These are phyloP conservation scores for Alternaria hordeiaustralica DNA, from an alignment of 2,329 filamentous ascomycete species.

Conservation along the genomic window DNA sequence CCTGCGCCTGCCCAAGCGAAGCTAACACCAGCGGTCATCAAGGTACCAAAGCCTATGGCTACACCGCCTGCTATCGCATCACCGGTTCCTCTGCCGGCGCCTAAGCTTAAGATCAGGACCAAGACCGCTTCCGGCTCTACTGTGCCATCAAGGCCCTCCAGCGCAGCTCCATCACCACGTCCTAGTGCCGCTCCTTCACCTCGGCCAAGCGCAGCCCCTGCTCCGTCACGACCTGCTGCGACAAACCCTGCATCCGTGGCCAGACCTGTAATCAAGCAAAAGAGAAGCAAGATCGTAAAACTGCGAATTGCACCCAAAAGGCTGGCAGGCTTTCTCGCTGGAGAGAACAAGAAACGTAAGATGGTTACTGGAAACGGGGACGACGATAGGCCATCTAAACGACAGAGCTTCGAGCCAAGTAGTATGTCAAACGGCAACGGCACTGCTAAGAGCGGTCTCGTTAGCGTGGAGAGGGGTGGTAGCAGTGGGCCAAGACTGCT, in stretches of 20 bases:
- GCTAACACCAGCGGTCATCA: conserved; percentile 19
- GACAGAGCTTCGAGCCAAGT: conserved; percentile 36
- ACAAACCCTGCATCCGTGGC: conserved; percentile 7
- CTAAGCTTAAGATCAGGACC: conserved; percentile 39
- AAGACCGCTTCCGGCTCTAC: conserved; percentile 23
- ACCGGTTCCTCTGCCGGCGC: conserved; percentile 30
- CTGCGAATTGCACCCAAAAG: conserved; percentile 26
- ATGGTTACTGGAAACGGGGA: conserved; percentile 14
- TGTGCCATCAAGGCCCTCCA: conserved; percentile 12
- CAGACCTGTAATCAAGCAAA: conserved; percentile 19
- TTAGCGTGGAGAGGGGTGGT: conserved; percentile 25
- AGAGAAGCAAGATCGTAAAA: conserved; percentile 37
- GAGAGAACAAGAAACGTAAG: conserved; percentile 33
- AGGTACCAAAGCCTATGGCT: conserved; percentile 21
- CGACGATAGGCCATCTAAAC: conserved; percentile 33
- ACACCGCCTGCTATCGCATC: conserved; percentile 33
- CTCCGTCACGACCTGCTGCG: conserved; percentile 6
- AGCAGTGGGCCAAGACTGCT: conserved; percentile 24
- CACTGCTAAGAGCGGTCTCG: conserved; percentile 18
- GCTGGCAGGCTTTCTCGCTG: conserved; percentile 16
- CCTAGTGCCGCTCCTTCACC: conserved; percentile 19
- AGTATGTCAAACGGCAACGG: conserved; percentile 14
- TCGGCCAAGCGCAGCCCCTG: conserved; percentile 13
- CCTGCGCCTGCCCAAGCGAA: conserved; percentile 14
- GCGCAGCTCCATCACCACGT: conserved; percentile 22